phyloP scores from a whole-genome alignment of 1,284 basidiomycete genomes.

The Rhizoctonia solani region DNA sequence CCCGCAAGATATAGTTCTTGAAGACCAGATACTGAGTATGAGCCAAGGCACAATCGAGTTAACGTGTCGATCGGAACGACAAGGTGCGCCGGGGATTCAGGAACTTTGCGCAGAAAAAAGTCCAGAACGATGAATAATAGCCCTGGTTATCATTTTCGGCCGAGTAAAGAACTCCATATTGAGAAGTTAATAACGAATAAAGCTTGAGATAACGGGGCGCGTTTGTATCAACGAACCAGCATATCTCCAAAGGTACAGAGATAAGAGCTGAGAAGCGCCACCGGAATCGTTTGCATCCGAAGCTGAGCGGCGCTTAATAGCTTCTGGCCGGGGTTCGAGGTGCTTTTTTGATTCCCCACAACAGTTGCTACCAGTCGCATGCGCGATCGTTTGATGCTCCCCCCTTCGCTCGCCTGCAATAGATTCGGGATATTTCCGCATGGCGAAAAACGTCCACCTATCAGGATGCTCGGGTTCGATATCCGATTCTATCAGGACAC shows the following conservation, averaged over 20 bases:
- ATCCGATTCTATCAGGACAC: no score
- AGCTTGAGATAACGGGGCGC: neutral
- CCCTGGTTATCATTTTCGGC: conserved; percentile 21
- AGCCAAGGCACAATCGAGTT: neutral
- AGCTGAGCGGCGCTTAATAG: no score
- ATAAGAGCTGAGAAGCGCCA: conserved; percentile 16
- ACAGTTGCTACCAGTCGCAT: no score
- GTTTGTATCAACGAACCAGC: neutral
- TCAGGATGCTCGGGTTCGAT: conserved; percentile 4
- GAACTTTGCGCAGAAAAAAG: neutral
- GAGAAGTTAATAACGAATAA: neutral
- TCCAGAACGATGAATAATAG: neutral
- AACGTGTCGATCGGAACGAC: neutral
- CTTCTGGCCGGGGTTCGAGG: no score
- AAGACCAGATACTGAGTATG: neutral
- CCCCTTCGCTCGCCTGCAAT: neutral
- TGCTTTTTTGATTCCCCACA: no score
- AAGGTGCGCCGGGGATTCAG: neutral
- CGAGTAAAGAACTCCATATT: neutral
- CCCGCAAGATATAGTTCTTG: neutral
- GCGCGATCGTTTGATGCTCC: no score
- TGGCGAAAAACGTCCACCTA: neutral
- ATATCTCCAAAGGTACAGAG: neutral
- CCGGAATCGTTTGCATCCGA: neutral
- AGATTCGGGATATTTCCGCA: neutral